These are phyloP conservation scores for Gossypium stocksii DNA, from an alignment of 345 rosid species.

Conservation along the genomic window DNA sequence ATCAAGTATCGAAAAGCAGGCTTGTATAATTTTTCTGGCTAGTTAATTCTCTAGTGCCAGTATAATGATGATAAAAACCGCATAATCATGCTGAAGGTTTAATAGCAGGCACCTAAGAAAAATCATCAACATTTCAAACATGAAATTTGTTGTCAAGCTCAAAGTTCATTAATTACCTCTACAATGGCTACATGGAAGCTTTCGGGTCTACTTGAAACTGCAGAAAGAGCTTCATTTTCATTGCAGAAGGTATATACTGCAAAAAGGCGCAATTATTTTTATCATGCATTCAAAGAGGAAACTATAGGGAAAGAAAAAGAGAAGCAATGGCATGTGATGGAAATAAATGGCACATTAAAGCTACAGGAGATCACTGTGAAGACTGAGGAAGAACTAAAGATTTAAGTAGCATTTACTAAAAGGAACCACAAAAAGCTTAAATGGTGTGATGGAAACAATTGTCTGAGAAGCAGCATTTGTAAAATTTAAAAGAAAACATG, in stretches of 20 bases:
- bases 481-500: neutral
- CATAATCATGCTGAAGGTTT: neutral
- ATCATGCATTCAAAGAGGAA: neutral
- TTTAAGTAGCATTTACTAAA: neutral
- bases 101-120: neutral
- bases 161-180: constrained; percentile 46
- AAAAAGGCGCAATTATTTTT: constrained; percentile 15
- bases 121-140: neutral
- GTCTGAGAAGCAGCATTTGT: neutral
- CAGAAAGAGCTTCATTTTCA: constrained; percentile 69
- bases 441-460: neutral
- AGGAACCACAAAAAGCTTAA: neutral
- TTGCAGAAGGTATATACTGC: constrained; percentile 70
- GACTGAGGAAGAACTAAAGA: neutral
- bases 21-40: neutral
- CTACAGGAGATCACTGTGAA: neutral
- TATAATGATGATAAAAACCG: neutral
- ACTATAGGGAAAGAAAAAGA: constrained; percentile 3
- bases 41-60: neutral
- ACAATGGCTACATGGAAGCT: constrained; percentile 84
- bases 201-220: constrained; percentile 52
- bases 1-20: neutral
- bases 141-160: neutral
- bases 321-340: neutral
- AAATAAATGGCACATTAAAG: constrained; percentile 19